These are phyloP conservation scores for Saccharomyces mikatae DNA, from an alignment of 805 yeast genomes.

Conservation along the genomic window DNA sequence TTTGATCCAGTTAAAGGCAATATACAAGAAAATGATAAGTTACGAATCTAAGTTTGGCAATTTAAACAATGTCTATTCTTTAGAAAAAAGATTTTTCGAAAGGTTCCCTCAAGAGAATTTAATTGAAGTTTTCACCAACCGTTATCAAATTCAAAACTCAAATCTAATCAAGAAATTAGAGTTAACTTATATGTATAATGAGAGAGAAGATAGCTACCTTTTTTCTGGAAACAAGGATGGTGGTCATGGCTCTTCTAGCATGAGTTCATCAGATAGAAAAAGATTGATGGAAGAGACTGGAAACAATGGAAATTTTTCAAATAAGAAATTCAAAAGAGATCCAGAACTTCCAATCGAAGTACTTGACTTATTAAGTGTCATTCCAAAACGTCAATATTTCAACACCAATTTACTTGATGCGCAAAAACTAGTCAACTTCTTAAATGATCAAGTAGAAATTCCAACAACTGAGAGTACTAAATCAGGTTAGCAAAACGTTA, in stretches of 20 bases:
- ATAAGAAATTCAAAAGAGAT: conserved; percentile 9
- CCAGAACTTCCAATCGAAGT: conserved; percentile 22
- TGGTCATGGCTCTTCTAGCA: background rate
- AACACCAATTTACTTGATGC: conserved; percentile 27
- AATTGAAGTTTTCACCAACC: conserved; percentile 31
- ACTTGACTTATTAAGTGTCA: conserved; percentile 19
- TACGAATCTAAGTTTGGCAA: conserved; percentile 69
- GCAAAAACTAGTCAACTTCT: conserved; percentile 20
- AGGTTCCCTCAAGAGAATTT: conserved; percentile 53
- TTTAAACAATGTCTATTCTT: conserved; percentile 51
- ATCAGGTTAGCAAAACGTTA: background rate
- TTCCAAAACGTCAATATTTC: conserved; percentile 31
- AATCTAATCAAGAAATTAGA: conserved; percentile 28
- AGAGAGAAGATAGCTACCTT: background rate
- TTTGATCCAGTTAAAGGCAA: conserved; percentile 33
- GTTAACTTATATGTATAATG: conserved; percentile 29
- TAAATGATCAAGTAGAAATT: conserved; percentile 27
- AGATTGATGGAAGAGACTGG: background rate
- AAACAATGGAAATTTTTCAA: background rate
- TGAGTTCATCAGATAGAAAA: background rate
- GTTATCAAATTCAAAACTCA: conserved; percentile 30
- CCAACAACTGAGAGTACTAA: conserved; percentile 8
- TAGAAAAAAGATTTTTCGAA: conserved; percentile 59
- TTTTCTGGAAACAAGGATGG: background rate
- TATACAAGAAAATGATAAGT: conserved; percentile 52